Percentiles rank a stretch among this genome's conserved stretches.
These are phyloP conservation scores for Euryodendron excelsum DNA, from an alignment of 148 eudicot genomes.

Conservation along the genomic window DNA sequence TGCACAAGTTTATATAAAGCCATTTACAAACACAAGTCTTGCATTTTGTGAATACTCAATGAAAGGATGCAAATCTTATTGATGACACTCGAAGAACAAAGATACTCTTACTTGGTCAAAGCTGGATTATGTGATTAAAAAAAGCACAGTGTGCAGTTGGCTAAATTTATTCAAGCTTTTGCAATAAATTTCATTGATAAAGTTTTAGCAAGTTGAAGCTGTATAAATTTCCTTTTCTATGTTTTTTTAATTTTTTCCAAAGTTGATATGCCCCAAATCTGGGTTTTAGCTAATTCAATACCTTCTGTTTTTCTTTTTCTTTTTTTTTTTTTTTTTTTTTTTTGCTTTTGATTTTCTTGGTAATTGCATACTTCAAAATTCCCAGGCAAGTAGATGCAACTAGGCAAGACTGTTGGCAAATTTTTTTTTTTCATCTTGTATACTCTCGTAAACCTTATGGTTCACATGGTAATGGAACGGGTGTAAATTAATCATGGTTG, in stretches of 20 bases:
- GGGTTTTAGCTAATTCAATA: background rate
- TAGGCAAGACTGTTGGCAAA: background rate
- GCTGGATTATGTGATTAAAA: background rate
- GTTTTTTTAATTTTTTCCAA: background rate
- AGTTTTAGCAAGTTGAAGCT: background rate
- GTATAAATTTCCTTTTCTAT: background rate
- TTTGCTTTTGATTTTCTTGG: background rate
- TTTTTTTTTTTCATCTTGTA: background rate
- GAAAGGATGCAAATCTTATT: background rate
- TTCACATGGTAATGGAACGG: background rate
- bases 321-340: too few species aligned
- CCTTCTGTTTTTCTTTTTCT: background rate
- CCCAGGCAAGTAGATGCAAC: background rate
- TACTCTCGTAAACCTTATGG: background rate
- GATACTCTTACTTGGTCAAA: background rate
- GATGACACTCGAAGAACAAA: background rate
- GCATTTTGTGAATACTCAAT: background rate
- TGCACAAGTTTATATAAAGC: background rate
- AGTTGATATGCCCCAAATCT: background rate
- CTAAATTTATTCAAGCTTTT: background rate
- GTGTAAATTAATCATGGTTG: background rate
- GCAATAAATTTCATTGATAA: background rate
- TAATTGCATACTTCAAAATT: background rate
- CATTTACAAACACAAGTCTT: background rate
- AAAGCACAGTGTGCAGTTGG: background rate